These are phyloP conservation scores for Trichophyton mentagrophytes DNA, from an alignment of 2,329 filamentous ascomycete genomes.

Conservation along the genomic window DNA sequence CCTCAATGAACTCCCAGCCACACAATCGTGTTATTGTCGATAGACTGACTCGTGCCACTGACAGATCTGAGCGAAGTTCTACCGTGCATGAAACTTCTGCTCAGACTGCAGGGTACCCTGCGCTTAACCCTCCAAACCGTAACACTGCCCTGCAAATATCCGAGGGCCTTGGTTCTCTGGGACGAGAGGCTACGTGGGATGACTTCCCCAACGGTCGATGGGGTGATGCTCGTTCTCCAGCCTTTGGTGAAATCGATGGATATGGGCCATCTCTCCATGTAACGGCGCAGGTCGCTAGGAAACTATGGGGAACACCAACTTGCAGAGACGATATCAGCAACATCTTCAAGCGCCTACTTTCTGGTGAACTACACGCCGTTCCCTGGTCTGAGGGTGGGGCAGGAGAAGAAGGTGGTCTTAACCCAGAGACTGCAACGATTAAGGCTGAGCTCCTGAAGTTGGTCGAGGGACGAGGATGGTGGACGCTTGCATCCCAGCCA, in stretches of 20 bases:
- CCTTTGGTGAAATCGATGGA: slow-evolving; percentile 94
- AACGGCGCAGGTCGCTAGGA: slow-evolving; percentile 67
- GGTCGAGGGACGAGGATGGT: slow-evolving; percentile 71
- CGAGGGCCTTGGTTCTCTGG: slow-evolving; percentile 78
- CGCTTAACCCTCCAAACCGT: slow-evolving; percentile 55
- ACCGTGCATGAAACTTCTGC: slow-evolving; percentile 54
- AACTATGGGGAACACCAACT: slow-evolving; percentile 71
- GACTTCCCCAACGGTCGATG: slow-evolving; percentile 95
- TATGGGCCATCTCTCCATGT: slow-evolving; percentile 94
- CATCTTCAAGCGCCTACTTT: slow-evolving; percentile 70
- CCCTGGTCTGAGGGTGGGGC: slow-evolving; percentile 78
- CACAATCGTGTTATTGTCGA: slow-evolving; percentile 79
- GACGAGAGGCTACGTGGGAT: slow-evolving; percentile 94
- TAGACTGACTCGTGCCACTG: slow-evolving; percentile 29
- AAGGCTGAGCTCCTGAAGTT: slow-evolving; percentile 59
- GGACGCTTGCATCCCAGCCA: slow-evolving; percentile 91
- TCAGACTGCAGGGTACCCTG: slow-evolving; percentile 61
- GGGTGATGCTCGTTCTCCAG: slow-evolving; percentile 83
- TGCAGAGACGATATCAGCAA: slow-evolving; percentile 58
- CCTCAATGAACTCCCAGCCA: slow-evolving; percentile 70
- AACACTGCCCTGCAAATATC: slow-evolving; percentile 85
- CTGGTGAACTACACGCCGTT: slow-evolving; percentile 65
- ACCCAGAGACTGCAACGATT: slow-evolving; percentile 70
- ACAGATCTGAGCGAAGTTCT: slow-evolving; percentile 26
- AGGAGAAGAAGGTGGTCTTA: slow-evolving; percentile 39